phyloP scores from a whole-genome alignment of 139 green algal genomes.

The Chlorella sp. region DNA sequence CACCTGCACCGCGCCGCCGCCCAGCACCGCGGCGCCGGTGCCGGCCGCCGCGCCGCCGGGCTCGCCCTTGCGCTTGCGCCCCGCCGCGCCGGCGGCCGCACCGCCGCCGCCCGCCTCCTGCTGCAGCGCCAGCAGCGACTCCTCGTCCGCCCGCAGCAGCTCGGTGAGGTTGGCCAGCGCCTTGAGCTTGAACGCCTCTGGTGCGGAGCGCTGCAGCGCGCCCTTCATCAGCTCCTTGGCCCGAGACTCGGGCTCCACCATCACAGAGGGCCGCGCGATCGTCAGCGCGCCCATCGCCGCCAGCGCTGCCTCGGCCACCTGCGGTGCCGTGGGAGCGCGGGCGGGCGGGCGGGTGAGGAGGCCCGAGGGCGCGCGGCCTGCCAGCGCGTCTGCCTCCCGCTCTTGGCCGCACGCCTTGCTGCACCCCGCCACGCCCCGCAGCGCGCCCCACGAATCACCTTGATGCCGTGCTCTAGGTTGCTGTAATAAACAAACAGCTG shows the following conservation, averaged over 20 bases:
- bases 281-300: conserved; percentile 69
- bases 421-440: neutral
- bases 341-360: too few relatives aligned
- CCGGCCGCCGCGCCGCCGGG: neutral
- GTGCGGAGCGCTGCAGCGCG: conserved; percentile 34
- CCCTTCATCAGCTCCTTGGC: conserved; percentile 30
- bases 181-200: conserved; percentile 51
- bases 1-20: conserved; percentile 29
- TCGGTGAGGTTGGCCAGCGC: conserved; percentile 71
- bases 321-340: too few relatives aligned
- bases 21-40: neutral
- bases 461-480: neutral
- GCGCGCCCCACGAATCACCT: neutral
- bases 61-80: conserved; percentile 29
- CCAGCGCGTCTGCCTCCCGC: neutral
- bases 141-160: conserved; percentile 74
- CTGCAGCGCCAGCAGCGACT: conserved; percentile 55
- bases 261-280: conserved; percentile 61
- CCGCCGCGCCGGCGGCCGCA: neutral
- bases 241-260: conserved; percentile 40
- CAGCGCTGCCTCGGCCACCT: conserved; percentile 56
- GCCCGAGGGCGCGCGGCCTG: too few relatives aligned
- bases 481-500: conserved; percentile 43
- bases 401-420: too few relatives aligned
- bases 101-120: conserved; percentile 2